Percentiles rank a stretch among this genome's conserved stretches.
These are phyloP conservation scores for Scedosporium aurantiacum DNA, from an alignment of 2,329 filamentous ascomycete species.

Conservation along the genomic window DNA sequence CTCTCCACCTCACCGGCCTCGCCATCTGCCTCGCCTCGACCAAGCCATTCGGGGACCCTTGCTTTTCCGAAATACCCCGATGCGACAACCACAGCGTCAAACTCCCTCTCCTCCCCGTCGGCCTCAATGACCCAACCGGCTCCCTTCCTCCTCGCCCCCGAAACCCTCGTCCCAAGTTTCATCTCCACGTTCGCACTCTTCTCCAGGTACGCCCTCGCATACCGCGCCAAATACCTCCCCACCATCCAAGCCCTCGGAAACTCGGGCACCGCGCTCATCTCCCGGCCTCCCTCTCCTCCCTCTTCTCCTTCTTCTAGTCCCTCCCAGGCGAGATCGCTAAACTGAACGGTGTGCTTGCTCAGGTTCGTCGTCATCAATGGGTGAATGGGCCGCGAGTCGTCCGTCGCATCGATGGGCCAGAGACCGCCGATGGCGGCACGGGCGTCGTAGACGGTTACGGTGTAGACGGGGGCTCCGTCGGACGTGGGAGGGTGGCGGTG, in stretches of 20 bases:
- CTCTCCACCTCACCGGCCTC: conserved; percentile 19
- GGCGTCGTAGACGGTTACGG: conserved; percentile 60
- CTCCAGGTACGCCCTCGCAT: conserved; percentile 47
- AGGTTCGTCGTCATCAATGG: conserved; percentile 65
- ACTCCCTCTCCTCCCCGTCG: conserved; percentile 30
- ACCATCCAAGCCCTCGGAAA: conserved; percentile 71
- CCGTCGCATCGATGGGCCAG: conserved; percentile 51
- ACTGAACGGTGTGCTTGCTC: conserved; percentile 64
- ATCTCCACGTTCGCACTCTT: conserved; percentile 28
- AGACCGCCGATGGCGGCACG: conserved; percentile 59
- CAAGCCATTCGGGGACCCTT: background rate
- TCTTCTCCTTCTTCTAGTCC: background rate
- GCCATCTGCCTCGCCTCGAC: conserved; percentile 13
- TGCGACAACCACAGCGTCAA: conserved; percentile 62
- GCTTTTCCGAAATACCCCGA: conserved; percentile 65
- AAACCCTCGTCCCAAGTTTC: conserved; percentile 37
- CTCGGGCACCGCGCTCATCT: conserved; percentile 33
- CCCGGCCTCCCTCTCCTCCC: background rate
- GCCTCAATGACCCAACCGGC: conserved; percentile 31
- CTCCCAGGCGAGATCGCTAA: conserved; percentile 64
- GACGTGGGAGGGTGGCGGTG: background rate
- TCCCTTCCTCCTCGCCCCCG: conserved; percentile 24
- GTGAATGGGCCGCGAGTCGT: conserved; percentile 42
- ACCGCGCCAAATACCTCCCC: conserved; percentile 58
- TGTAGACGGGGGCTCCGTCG: conserved; percentile 31